phyloP scores from a whole-genome alignment of 441 rosid genomes.

The Mallotus japonicus region DNA sequence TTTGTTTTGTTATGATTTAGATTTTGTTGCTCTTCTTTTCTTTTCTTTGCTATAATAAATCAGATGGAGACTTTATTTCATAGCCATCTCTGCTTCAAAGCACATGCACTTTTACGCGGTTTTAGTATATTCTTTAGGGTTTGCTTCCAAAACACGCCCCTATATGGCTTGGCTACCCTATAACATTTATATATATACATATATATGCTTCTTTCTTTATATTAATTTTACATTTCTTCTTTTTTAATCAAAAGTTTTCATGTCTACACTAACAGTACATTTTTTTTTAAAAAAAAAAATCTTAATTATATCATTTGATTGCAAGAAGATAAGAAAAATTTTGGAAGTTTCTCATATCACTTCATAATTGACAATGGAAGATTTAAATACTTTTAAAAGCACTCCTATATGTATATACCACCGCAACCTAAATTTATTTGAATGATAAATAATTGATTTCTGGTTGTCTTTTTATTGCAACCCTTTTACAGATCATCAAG shows the following conservation, averaged over 20 bases:
- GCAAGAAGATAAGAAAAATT: background rate
- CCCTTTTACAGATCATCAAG: too few relatives aligned
- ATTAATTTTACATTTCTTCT: slow-evolving; percentile 6
- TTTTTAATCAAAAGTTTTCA: background rate
- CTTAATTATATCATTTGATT: background rate
- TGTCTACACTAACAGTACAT: too few relatives aligned
- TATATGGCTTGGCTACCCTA: too few relatives aligned
- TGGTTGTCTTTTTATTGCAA: too few relatives aligned
- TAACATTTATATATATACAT: too few relatives aligned
- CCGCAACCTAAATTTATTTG: too few relatives aligned
- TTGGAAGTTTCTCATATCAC: background rate
- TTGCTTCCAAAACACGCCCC: slow-evolving; percentile 51
- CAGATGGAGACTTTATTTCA: slow-evolving; percentile 17
- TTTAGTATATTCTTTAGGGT: slow-evolving; percentile 32
- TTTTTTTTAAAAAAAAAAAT: too few relatives aligned
- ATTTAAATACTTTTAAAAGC: too few relatives aligned
- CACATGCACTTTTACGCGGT: slow-evolving; percentile 68
- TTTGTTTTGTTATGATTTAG: too few relatives aligned
- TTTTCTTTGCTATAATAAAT: slow-evolving; percentile 19
- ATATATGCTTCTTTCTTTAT: too few relatives aligned
- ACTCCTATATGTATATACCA: too few relatives aligned
- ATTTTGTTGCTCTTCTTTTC: background rate
- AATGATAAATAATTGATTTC: too few relatives aligned
- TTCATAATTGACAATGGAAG: background rate
- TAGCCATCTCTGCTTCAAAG: slow-evolving; percentile 26